Evolutionary conservation across 768 basidiomycete species (phyloP), one percentile per base, ranked within the genome.

Genomic region (Dictyophora rubrovolvata): DNA sequence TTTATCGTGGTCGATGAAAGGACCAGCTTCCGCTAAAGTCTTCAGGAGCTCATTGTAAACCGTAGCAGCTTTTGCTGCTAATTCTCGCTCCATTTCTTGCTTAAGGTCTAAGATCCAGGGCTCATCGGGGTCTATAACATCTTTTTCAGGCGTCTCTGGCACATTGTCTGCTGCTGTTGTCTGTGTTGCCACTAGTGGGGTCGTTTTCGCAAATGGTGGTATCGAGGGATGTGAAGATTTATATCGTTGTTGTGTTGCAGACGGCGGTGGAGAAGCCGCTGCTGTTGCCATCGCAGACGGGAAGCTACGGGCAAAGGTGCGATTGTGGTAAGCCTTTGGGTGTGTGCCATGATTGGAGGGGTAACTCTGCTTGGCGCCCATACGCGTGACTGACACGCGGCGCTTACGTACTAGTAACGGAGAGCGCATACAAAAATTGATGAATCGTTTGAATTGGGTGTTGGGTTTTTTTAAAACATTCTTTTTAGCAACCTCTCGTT

Each of bases 331-430:
- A 55, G 54, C n/a, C 18, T 33, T 53, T 55, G 54, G 54, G 22
- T 36, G 36, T 55, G 54, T 55, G 54, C 54, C 54, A 55, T 55
- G 54, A 55, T 55, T 55, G 54, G 54, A 55, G 54, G 54, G 54
- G 54, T 55, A 14, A 22, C 36, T 22, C n/a, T 35, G 54, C 54
- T 46, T 42, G 21, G 54, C 54, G 54, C 54, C 35, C 35, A 55
- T 55, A 42, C 54, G 54, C 35, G 54, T 55, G 54, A 55, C 18
- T 34, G 54, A 55, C 54, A 55, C 54, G 54, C 54, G 54, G 54
- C 54, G 54, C 54, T 55, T 55, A 55, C 54, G 54, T 53, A 18
- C 50, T 54, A 42, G 54, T 36, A 42, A 55, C 18, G 35, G 36
- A 35, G 35, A 55, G 42, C 42, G 42, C 42, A 42, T 42, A 42